Percentiles rank a stretch among this genome's conserved stretches.
These are phyloP conservation scores for Calonectria henricotiae DNA, from an alignment of 2,329 filamentous ascomycete genomes.

Conservation along the genomic window DNA sequence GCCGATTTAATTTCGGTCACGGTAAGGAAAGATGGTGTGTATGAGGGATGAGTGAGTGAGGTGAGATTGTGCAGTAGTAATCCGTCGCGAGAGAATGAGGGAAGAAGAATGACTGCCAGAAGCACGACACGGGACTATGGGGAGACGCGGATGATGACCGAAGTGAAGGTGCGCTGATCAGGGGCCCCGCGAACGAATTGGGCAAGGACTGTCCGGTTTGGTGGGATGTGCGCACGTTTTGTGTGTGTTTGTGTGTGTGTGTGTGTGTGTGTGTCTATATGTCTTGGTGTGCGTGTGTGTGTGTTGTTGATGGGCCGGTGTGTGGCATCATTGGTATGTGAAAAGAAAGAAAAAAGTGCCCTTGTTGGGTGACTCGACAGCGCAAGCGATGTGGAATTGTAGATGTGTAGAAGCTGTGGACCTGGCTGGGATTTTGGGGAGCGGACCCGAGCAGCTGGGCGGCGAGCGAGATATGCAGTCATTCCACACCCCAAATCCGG, in stretches of 20 bases:
- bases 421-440: neutral
- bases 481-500: conserved; percentile 21
- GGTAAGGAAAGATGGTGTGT: conserved; percentile 39
- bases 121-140: conserved; percentile 27
- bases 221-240: conserved; percentile 20
- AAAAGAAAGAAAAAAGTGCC: neutral
- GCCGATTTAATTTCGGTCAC: conserved; percentile 36
- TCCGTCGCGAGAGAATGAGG: conserved; percentile 5
- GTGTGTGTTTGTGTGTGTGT: neutral
- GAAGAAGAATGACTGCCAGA: neutral
- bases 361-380: neutral
- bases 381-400: neutral
- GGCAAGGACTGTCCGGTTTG: conserved; percentile 31
- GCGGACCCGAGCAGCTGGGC: conserved; percentile 5
- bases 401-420: conserved; percentile 6
- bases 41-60: neutral
- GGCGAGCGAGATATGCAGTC: neutral
- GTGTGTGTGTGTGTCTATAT: conserved; percentile 3
- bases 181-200: conserved; percentile 35
- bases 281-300: neutral
- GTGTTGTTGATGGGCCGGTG: neutral
- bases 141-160: conserved; percentile 47
- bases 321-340: neutral
- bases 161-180: conserved; percentile 43
- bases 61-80: conserved; percentile 25